These are phyloP conservation scores for Emiliania huxleyi DNA, from an alignment of 78 protist species.

Conservation along the genomic window DNA sequence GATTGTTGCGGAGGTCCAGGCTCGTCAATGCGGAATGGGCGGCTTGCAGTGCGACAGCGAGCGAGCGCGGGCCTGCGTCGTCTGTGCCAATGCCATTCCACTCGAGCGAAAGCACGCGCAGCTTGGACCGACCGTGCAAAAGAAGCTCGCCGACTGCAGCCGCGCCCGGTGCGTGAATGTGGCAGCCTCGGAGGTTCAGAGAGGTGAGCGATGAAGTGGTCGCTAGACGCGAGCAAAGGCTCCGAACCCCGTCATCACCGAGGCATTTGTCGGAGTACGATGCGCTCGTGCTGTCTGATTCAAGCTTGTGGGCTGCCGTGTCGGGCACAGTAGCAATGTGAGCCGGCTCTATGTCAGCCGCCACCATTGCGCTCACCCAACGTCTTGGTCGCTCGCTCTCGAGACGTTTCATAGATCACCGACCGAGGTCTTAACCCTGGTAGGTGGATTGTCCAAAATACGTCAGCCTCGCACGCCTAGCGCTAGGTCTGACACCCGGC, in stretches of 20 bases:
- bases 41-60: constrained; percentile 12
- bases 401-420: no score
- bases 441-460: no score
- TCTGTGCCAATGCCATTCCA: constrained; percentile 53
- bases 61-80: constrained; percentile 26
- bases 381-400: no score
- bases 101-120: constrained; percentile 5
- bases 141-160: constrained; percentile 21
- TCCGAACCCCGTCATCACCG: neutral
- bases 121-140: neutral
- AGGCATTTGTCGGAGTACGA: neutral
- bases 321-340: no score
- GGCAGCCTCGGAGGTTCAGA: constrained; percentile 37
- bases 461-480: no score
- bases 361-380: no score
- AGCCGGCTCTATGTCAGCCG: no score
- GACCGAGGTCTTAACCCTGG: no score
- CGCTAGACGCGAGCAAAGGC: neutral
- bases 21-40: neutral
- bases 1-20: constrained; percentile 53
- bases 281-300: no score
- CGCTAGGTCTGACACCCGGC: no score
- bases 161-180: constrained; percentile 37
- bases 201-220: neutral
- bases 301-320: no score